Evolutionary conservation across 305 asterid genomes (phyloP).

Genomic region (Lippia alba): DNA sequence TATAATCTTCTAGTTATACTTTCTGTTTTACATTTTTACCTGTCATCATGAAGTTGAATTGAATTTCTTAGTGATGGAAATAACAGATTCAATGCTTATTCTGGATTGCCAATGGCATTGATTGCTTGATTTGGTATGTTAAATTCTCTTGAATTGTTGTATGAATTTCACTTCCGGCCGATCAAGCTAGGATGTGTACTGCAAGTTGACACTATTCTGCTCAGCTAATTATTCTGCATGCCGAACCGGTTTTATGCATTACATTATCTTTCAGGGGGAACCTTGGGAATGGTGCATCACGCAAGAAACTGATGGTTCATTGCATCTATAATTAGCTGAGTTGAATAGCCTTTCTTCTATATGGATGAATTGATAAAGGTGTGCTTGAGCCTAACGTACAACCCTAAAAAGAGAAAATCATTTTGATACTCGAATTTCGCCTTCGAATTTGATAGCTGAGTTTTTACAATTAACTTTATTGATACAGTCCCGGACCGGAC

Average conservation of each 20-base stretch:
- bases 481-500: no score
- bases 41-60: not conserved
- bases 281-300: conserved; percentile 34
- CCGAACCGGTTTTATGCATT: conserved; percentile 37
- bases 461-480: no score
- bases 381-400: conserved; percentile 48
- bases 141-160: conserved; percentile 34
- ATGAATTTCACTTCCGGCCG: conserved; percentile 37
- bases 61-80: conserved; percentile 12
- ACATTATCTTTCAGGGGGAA: conserved; percentile 35
- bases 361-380: conserved; percentile 42
- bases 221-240: conserved; percentile 54
- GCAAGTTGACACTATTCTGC: conserved; percentile 45
- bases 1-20: not conserved
- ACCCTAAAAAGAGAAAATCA: conserved; percentile 7
- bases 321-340: conserved; percentile 52
- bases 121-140: conserved; percentile 24
- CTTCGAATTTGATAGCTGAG: no score
- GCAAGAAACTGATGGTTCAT: conserved; percentile 40
- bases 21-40: conserved; percentile 1
- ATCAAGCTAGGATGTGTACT: conserved; percentile 44
- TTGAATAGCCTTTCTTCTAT: conserved; percentile 42
- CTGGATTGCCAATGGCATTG: conserved; percentile 14
- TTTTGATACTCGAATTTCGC: no score
- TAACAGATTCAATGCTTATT: conserved; percentile 11